These are phyloP conservation scores for Theobroma grandiflorum DNA, from an alignment of 441 rosid species.

Conservation along the genomic window DNA sequence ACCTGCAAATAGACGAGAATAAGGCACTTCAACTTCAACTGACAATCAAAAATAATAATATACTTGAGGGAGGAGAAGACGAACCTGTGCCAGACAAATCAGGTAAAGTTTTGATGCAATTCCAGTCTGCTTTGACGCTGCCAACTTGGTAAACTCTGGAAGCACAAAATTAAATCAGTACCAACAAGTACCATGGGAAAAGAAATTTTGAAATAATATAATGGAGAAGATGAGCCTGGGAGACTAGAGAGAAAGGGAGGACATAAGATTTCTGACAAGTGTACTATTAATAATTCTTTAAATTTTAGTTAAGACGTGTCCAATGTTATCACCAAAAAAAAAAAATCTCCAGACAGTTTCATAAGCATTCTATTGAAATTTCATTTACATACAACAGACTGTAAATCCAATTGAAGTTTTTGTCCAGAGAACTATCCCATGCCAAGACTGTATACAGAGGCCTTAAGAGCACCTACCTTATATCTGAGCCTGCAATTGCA, in stretches of 20 bases:
- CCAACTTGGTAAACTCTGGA: constrained; percentile 89
- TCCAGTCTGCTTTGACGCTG: constrained; percentile 97
- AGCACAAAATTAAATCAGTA: constrained; percentile 1
- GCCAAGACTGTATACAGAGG: not conserved
- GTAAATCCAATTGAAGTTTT: not conserved
- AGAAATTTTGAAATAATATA: not conserved
- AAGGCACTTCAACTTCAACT: not conserved
- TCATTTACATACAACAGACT: not conserved
- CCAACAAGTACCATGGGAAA: constrained; percentile 4
- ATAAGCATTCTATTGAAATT: not conserved
- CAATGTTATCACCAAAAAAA: not conserved
- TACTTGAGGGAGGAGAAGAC: not conserved
- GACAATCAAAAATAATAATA: not conserved
- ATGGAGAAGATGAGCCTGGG: not conserved
- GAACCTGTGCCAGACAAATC: constrained; percentile 98
- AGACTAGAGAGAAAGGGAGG: not conserved
- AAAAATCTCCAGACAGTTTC: constrained; percentile 1
- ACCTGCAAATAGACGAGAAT: constrained; percentile 50
- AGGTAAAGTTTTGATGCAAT: constrained; percentile 81
- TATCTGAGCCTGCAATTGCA: constrained; percentile 90
- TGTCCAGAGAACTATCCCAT: not conserved
- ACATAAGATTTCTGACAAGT: not conserved
- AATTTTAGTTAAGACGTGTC: not conserved
- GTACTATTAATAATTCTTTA: not conserved
- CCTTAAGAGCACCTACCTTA: constrained; percentile 54